Percentiles rank a stretch among this genome's conserved stretches.
These are phyloP conservation scores for Cotoneaster glaucophyllus DNA, from an alignment of 306 rosid genomes.

Conservation along the genomic window DNA sequence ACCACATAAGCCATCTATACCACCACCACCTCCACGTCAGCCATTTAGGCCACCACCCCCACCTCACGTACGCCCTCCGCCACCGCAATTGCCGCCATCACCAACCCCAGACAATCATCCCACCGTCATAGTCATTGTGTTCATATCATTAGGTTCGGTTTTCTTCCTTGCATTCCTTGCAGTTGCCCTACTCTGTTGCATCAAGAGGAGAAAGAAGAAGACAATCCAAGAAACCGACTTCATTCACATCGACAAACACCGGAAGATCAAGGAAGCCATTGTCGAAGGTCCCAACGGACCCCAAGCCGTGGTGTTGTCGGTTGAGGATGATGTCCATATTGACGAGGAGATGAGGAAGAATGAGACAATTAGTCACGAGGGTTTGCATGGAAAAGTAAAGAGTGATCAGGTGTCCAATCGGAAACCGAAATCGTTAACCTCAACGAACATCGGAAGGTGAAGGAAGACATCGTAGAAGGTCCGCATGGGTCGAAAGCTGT, in stretches of 20 bases:
- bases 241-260: conserved; percentile 57
- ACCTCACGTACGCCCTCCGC: conserved; percentile 17
- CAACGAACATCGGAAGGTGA: conserved; percentile 48
- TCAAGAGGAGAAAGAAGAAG: conserved; percentile 55
- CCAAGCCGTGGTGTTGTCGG: conserved; percentile 27
- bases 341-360: conserved; percentile 38
- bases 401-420: conserved; percentile 14
- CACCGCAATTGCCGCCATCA: conserved; percentile 37
- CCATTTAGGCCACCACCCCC: conserved; percentile 40
- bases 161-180: conserved; percentile 55
- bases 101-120: conserved; percentile 47
- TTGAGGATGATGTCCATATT: conserved; percentile 67
- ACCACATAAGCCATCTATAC: neutral
- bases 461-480: conserved; percentile 41
- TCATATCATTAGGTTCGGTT: conserved; percentile 49
- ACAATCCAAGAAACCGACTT: conserved; percentile 37
- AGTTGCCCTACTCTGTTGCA: conserved; percentile 39
- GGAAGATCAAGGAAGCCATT: conserved; percentile 38
- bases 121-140: conserved; percentile 45
- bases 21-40: conserved; percentile 21
- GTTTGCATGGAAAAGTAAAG: conserved; percentile 20
- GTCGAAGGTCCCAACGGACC: conserved; percentile 55
- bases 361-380: conserved; percentile 17
- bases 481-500: conserved; percentile 46
- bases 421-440: conserved; percentile 36